phyloP scores from a whole-genome alignment of 73 alveolate species.

The Paramecium pentaurelia region DNA sequence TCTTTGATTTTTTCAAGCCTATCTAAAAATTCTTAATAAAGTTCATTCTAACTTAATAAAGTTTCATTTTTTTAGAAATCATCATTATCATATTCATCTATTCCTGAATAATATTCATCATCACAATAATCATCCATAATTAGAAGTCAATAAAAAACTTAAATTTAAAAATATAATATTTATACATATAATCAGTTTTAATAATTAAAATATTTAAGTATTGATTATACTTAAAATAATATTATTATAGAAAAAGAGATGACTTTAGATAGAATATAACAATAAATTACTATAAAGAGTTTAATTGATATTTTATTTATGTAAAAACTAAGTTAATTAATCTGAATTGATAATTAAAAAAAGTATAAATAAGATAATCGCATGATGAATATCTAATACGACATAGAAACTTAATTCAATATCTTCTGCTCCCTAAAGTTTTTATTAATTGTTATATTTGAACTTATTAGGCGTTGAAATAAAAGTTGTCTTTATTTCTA shows the following conservation, averaged over 20 bases:
- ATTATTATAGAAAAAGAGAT: too few species aligned
- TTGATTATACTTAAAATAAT: too few species aligned
- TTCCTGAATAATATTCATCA: background rate
- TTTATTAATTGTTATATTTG: background rate
- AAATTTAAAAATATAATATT: background rate
- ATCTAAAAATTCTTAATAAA: background rate
- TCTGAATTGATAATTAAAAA: too few species aligned
- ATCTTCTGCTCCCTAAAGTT: background rate
- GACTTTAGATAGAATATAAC: too few species aligned
- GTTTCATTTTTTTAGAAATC: background rate
- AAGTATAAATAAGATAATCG: background rate
- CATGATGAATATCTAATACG: background rate
- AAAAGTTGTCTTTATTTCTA: background rate
- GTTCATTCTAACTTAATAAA: background rate
- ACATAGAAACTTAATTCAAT: background rate
- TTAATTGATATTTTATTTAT: too few species aligned
- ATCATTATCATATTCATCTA: background rate
- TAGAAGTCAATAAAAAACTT: background rate
- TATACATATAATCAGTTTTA: too few species aligned
- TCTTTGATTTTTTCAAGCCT: background rate
- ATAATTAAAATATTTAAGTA: too few species aligned
- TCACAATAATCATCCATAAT: background rate
- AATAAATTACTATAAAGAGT: too few species aligned
- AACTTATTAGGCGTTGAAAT: background rate
- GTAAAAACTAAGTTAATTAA: too few species aligned